phyloP scores from a whole-genome alignment of 306 rosid species.

The Neltuma alba region DNA sequence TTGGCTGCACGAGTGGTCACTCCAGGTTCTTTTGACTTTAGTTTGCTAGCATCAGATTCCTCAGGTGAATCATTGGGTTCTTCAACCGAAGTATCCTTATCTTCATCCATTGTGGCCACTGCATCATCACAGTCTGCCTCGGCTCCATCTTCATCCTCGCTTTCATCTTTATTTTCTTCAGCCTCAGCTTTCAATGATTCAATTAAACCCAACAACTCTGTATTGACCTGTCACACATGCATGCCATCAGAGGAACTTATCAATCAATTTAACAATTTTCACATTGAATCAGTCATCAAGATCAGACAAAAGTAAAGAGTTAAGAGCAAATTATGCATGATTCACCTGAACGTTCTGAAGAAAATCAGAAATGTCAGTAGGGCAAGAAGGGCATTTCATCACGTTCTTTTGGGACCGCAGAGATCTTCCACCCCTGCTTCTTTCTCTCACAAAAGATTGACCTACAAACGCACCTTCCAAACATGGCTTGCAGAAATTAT shows the following conservation, averaged over 20 bases:
- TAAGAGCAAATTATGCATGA: not conserved
- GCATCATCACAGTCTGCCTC: slow-evolving; percentile 33
- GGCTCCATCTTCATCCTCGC: slow-evolving; percentile 28
- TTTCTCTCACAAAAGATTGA: slow-evolving; percentile 48
- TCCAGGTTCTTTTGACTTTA: not conserved
- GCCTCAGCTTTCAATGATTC: slow-evolving; percentile 45
- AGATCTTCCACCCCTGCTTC: slow-evolving; percentile 53
- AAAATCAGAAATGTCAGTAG: slow-evolving; percentile 63
- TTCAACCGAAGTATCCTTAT: not conserved
- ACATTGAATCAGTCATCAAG: not conserved
- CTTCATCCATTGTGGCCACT: slow-evolving; percentile 14
- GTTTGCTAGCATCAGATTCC: slow-evolving; percentile 1
- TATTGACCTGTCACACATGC: slow-evolving; percentile 57
- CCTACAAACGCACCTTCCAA: slow-evolving; percentile 53
- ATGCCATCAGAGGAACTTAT: slow-evolving; percentile 15
- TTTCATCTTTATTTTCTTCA: slow-evolving; percentile 44
- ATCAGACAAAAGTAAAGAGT: not conserved
- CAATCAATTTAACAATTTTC: not conserved
- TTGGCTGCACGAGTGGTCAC: not conserved
- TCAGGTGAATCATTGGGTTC: slow-evolving; percentile 13
- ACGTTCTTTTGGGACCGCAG: slow-evolving; percentile 61
- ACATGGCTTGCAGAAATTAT: slow-evolving; percentile 58
- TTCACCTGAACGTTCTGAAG: slow-evolving; percentile 66
- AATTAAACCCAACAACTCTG: slow-evolving; percentile 57
- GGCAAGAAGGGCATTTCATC: slow-evolving; percentile 65